These are phyloP conservation scores for Maudiozyma barnettii DNA, from an alignment of 805 yeast species.

Conservation along the genomic window DNA sequence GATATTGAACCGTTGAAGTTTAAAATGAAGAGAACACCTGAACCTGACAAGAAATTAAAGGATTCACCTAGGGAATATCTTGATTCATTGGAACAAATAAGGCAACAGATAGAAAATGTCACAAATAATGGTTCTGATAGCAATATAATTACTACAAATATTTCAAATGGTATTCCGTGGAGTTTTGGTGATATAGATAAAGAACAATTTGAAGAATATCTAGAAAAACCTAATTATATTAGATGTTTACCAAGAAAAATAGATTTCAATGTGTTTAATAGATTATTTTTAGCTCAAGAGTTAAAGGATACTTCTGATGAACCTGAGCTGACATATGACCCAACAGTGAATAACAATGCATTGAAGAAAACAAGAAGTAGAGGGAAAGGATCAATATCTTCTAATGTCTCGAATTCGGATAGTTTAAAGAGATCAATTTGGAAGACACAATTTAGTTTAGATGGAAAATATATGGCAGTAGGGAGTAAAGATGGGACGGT, in stretches of 20 bases:
- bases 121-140: neutral
- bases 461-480: constrained; percentile 76
- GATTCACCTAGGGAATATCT: constrained; percentile 2
- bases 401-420: constrained; percentile 1
- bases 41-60: neutral
- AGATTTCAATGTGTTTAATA: constrained; percentile 37
- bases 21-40: constrained; percentile 8
- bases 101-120: constrained; percentile 10
- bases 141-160: neutral
- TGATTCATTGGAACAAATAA: constrained; percentile 11
- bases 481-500: constrained; percentile 71
- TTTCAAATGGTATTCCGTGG: neutral
- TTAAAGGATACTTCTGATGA: constrained; percentile 16
- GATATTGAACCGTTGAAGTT: constrained; percentile 21
- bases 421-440: constrained; percentile 45
- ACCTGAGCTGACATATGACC: neutral
- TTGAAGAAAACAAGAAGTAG: neutral
- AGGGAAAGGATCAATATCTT: neutral
- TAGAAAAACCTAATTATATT: constrained; percentile 47
- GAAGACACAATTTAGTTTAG: constrained; percentile 60
- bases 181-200: constrained; percentile 24
- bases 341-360: neutral
- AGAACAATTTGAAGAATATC: constrained; percentile 33
- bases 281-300: constrained; percentile 61
- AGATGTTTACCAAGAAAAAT: constrained; percentile 40